Conservation (phyloP, 164 flowering plant genomes). For the Buxus sempervirens region DNA sequence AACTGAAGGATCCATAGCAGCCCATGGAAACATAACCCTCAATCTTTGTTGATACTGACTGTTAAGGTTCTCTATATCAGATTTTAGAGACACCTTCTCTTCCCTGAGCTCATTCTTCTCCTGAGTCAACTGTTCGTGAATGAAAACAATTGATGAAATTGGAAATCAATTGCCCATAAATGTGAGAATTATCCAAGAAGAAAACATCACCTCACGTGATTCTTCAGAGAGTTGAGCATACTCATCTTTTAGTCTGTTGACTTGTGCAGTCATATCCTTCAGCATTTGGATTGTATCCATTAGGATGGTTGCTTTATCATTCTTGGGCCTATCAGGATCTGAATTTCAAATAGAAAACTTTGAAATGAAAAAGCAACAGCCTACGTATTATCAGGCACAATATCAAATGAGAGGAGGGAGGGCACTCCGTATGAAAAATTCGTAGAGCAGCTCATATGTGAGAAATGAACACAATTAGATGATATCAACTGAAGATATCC, state of each 20-base stretch:
- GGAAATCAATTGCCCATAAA: neutral
- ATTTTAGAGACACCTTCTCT: constrained; percentile 78
- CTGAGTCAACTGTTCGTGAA: constrained; percentile 58
- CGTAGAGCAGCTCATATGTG: too few species aligned
- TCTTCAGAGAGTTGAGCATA: constrained; percentile 68
- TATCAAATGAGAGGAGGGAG: too few species aligned
- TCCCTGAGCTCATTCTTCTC: constrained; percentile 96
- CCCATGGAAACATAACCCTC: constrained; percentile 76
- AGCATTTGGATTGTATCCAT: constrained; percentile 74
- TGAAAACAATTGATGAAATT: neutral
- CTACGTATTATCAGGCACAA: too few species aligned
- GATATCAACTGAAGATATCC: too few species aligned
- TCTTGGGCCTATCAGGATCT: constrained; percentile 96
- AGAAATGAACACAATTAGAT: too few species aligned
- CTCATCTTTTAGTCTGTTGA: constrained; percentile 73
- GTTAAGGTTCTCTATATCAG: constrained; percentile 76
- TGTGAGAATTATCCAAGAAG: neutral
- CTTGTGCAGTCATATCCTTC: constrained; percentile 83
- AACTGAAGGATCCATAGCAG: constrained; percentile 67
- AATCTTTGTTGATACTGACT: constrained; percentile 74
- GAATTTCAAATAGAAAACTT: constrained; percentile 13
- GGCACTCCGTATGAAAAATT: too few species aligned
- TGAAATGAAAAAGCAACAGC: neutral
- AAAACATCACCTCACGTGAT: constrained; percentile 69
- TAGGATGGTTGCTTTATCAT: constrained; percentile 91